These are phyloP conservation scores for Fusarium protoensiforme DNA, from an alignment of 2,329 filamentous ascomycete species.

Conservation along the genomic window DNA sequence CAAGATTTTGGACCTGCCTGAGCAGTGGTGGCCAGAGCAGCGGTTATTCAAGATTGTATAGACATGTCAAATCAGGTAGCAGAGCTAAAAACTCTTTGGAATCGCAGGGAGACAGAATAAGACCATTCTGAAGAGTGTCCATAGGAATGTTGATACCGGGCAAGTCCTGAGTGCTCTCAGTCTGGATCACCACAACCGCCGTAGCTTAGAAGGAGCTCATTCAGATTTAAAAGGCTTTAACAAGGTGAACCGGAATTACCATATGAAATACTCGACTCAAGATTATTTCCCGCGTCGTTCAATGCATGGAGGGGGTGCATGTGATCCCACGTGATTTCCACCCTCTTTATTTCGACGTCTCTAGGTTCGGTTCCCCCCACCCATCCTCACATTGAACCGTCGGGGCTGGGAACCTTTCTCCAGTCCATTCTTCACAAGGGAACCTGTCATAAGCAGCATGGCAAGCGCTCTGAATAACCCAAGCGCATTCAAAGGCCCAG, in stretches of 20 bases:
- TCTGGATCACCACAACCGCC: neutral
- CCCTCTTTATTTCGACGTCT: neutral
- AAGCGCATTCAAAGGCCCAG: neutral
- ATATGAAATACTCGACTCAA: neutral
- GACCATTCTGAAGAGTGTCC: neutral
- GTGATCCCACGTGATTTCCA: neutral
- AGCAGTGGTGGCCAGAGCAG: neutral
- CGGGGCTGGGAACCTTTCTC: neutral
- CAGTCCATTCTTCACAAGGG: neutral
- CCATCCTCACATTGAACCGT: too few relatives aligned
- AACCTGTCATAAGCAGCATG: neutral
- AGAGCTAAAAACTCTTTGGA: neutral
- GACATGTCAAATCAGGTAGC: neutral
- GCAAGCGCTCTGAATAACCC: neutral
- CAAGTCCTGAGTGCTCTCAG: neutral
- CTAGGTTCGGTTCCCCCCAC: too few relatives aligned
- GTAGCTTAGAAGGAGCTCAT: neutral
- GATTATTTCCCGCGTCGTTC: neutral
- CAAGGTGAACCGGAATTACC: neutral
- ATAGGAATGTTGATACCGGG: neutral
- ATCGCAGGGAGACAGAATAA: neutral
- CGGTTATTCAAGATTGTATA: neutral
- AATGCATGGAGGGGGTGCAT: neutral
- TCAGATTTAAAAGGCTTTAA: neutral
- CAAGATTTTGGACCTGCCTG: neutral